Conservation (phyloP, 2,329 filamentous ascomycete species). For the Aspergillus unguis region DNA sequence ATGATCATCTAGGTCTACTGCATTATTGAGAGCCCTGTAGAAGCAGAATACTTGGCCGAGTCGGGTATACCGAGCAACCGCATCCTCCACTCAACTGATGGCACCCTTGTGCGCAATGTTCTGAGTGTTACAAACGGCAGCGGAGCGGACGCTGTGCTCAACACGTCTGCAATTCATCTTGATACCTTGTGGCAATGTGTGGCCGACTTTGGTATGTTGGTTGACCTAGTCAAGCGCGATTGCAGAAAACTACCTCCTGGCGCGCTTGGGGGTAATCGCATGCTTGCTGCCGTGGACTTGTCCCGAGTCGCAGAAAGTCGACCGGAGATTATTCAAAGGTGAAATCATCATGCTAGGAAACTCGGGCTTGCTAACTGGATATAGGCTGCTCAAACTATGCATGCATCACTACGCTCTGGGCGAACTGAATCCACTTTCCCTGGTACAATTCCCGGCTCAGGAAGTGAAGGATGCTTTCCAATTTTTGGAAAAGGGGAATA, state of each 20-base stretch:
- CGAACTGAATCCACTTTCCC: neutral
- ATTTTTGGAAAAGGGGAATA: conserved; percentile 35
- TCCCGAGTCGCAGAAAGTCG: neutral
- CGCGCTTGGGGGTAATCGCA: neutral
- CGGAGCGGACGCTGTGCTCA: conserved; percentile 3
- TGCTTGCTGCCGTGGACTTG: neutral
- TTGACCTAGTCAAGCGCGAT: neutral
- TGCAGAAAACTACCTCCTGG: neutral
- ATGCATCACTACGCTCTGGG: conserved; percentile 6
- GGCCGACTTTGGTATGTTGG: neutral
- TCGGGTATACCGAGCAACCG: neutral
- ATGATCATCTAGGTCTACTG: neutral
- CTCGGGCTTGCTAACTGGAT: neutral
- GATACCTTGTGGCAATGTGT: conserved; percentile 3
- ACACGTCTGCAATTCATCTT: neutral
- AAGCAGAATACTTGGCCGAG: neutral
- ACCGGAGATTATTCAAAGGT: conserved; percentile 2
- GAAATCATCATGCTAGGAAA: neutral
- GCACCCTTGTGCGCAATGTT: neutral
- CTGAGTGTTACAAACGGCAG: neutral
- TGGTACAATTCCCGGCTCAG: neutral
- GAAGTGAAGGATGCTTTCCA: conserved; percentile 22
- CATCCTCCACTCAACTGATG: neutral
- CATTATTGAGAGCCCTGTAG: neutral
- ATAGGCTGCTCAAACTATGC: neutral